These are phyloP conservation scores for Populus alba DNA, from an alignment of 345 rosid species.

Conservation along the genomic window DNA sequence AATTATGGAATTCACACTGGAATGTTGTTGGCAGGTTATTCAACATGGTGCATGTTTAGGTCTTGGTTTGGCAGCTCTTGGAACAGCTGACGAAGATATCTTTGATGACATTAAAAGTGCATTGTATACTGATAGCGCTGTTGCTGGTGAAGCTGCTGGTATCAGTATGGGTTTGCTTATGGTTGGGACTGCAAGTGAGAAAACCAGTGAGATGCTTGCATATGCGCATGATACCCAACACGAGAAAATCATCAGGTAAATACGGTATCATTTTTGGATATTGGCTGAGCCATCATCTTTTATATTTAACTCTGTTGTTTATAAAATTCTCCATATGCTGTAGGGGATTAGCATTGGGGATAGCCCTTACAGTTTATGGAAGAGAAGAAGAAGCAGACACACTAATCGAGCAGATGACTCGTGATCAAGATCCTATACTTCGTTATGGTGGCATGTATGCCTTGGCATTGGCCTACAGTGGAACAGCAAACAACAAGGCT, in stretches of 20 bases:
- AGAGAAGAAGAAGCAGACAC: constrained; percentile 99
- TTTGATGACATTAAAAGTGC: constrained; percentile 86
- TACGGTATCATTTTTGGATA: constrained; percentile 1
- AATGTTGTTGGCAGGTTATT: constrained; percentile 63
- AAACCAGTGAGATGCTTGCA: constrained; percentile 95
- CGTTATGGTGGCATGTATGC: constrained; percentile 99
- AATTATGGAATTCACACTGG: constrained; percentile 4
- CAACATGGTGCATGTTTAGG: constrained; percentile 99
- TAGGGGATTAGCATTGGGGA: constrained; percentile 95
- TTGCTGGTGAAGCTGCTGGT: constrained; percentile 99
- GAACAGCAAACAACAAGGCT: constrained; percentile 98
- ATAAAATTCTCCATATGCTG: background rate
- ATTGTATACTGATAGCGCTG: constrained; percentile 90
- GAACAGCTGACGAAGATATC: constrained; percentile 96
- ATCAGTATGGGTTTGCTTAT: constrained; percentile 95
- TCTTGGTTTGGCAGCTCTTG: constrained; percentile 96
- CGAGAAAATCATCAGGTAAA: constrained; percentile 94
- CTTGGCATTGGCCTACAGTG: constrained; percentile 91
- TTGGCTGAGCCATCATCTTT: background rate
- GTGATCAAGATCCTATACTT: constrained; percentile 94
- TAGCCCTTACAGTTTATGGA: constrained; percentile 96
- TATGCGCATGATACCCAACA: constrained; percentile 99
- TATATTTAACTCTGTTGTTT: background rate
- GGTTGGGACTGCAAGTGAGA: constrained; percentile 99
- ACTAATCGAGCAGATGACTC: constrained; percentile 95